Percentiles rank a stretch among this genome's conserved stretches.
These are phyloP conservation scores for Apiospora marii DNA, from an alignment of 2,329 filamentous ascomycete species.

Conservation along the genomic window DNA sequence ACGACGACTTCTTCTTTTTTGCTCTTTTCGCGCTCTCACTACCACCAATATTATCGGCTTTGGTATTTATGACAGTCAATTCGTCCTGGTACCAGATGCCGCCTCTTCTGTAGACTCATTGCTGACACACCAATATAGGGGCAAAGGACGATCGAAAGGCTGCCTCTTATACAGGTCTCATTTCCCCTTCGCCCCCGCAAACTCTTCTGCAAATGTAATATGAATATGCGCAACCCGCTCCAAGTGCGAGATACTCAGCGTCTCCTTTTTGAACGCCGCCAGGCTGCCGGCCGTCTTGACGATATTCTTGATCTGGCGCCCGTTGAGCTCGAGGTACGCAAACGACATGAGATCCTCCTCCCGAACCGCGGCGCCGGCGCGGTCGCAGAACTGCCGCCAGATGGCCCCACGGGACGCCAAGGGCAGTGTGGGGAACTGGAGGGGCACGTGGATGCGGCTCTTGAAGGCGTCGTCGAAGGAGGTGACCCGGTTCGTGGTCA, in stretches of 20 bases:
- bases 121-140: too few species aligned
- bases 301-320: constrained; percentile 44
- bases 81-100: too few species aligned
- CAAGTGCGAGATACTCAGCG: constrained; percentile 39
- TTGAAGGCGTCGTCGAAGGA: constrained; percentile 38
- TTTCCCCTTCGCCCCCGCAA: not conserved
- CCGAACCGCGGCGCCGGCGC: constrained; percentile 35
- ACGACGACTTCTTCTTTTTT: too few species aligned
- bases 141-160: too few species aligned
- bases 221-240: constrained; percentile 42
- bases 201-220: constrained; percentile 35
- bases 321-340: constrained; percentile 38
- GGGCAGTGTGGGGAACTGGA: constrained; percentile 33
- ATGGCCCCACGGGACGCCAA: constrained; percentile 32
- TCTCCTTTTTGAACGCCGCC: constrained; percentile 40
- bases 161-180: not conserved
- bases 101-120: too few species aligned
- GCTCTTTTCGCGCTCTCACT: too few species aligned
- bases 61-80: too few species aligned
- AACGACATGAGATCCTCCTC: constrained; percentile 30
- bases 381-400: constrained; percentile 39
- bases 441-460: constrained; percentile 35
- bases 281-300: constrained; percentile 42
- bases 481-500: constrained; percentile 35
- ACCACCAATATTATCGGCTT: too few species aligned